These are phyloP conservation scores for Phialophora verrucosa DNA, from an alignment of 2,329 filamentous ascomycete species.

Conservation along the genomic window DNA sequence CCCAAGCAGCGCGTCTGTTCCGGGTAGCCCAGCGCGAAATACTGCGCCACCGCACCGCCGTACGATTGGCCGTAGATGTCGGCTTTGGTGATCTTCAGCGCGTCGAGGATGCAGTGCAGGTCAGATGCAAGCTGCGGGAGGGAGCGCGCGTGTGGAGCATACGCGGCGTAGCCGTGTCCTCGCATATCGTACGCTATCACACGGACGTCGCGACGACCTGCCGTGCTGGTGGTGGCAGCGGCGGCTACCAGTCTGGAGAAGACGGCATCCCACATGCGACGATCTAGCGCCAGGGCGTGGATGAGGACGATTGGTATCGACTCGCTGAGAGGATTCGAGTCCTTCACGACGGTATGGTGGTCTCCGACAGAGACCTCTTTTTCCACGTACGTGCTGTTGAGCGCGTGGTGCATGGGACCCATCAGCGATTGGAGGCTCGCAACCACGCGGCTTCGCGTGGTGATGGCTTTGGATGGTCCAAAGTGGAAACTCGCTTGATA, in stretches of 20 bases:
- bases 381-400: constrained; percentile 9
- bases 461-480: constrained; percentile 6
- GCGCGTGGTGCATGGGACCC: constrained; percentile 3
- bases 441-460: constrained; percentile 5
- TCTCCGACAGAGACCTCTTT: constrained; percentile 6
- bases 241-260: constrained; percentile 11
- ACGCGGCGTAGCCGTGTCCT: constrained; percentile 17
- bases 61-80: constrained; percentile 26
- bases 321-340: constrained; percentile 9
- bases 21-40: constrained; percentile 19
- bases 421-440: constrained; percentile 5
- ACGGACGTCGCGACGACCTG: background rate
- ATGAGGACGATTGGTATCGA: constrained; percentile 20
- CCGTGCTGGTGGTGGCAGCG: background rate
- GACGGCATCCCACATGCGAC: constrained; percentile 25
- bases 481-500: constrained; percentile 9
- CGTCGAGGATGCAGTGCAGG: constrained; percentile 11
- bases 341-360: constrained; percentile 17
- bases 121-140: constrained; percentile 17
- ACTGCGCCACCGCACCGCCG: constrained; percentile 25
- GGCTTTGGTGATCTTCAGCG: constrained; percentile 12
- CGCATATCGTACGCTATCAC: constrained; percentile 25
- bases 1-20: constrained; percentile 9
- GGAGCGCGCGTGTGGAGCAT: constrained; percentile 9
- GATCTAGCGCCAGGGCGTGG: constrained; percentile 21